Base-by-base conservation (phyloP, 192 early-diverging fungal species). In the Mortierella claussenii region DNA sequence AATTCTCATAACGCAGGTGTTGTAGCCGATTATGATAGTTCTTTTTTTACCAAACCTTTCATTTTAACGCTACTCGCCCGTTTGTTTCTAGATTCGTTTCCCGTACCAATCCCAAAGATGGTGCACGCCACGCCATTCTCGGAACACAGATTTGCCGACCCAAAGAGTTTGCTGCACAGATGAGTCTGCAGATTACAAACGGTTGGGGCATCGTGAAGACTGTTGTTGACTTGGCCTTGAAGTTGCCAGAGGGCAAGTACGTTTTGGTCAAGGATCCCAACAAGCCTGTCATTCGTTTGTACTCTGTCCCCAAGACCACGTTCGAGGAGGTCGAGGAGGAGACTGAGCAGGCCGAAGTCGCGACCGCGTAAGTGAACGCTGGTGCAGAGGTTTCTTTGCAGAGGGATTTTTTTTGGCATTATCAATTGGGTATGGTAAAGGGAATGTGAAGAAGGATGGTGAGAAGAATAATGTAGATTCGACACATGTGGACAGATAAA, bases 151-250 rank as follows among this genome's bases (percentile, higher is more conserved):
- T 87, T 18, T 94, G 94, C 83, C 92, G 93, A 62, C 97, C 97
- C 18, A 81, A 82, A 40, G 97, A 99, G 60, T 94, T 98, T 81
- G 89, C 94, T 33, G 64, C 71, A 23, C 97, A 99, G 82, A 93
- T 98, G 83, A 93, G 93, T 63, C 80, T 96, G 55, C 89, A 83
- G 47, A 64, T 96, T 51, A 89, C 87, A 61, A 96, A 93, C 54
- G 95, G 89, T 12, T 99, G 97, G 97, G 97, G 97, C 80, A 94
- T 98, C 68, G 85, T 97, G 75, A 94, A 96, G 88, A 92, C 94
- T 31, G 85, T 99, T 61, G 90, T 97, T 33, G 95, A 98, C 60
- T 53, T 95, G 69, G 94, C 94, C 57, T 75, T 90, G 74, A 82
- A 90, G 60, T 80, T 94, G 44, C 88, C 90, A n/a, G 95, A 98